These are phyloP conservation scores for Blepharisma japonicum DNA, from an alignment of 73 alveolate genomes.

Conservation along the genomic window DNA sequence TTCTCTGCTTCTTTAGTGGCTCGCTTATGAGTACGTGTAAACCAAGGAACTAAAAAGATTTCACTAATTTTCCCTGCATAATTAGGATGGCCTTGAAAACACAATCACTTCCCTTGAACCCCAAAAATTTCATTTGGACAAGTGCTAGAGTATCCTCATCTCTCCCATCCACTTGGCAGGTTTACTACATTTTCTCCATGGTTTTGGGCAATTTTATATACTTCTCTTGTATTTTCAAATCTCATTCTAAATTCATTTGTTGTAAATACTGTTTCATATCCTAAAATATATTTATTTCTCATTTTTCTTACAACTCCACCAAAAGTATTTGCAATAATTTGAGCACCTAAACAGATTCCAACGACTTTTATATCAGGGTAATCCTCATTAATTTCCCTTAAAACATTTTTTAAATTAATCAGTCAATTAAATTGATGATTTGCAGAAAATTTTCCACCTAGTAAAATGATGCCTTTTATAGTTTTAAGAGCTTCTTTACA, in stretches of 20 bases:
- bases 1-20: too few relatives aligned
- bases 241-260: not conserved
- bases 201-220: not conserved
- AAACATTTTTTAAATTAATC: not conserved
- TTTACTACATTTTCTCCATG: not conserved
- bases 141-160: not conserved
- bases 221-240: not conserved
- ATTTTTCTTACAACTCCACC: not conserved
- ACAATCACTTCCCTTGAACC: not conserved
- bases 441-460: not conserved
- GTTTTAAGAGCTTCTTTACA: not conserved
- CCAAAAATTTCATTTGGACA: not conserved
- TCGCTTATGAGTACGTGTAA: too few relatives aligned
- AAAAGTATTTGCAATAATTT: not conserved
- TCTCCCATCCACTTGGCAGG: not conserved
- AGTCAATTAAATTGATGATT: not conserved
- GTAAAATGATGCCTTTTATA: not conserved
- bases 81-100: conserved; percentile 12
- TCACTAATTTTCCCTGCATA: not conserved
- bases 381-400: not conserved
- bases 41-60: too few relatives aligned
- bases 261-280: not conserved
- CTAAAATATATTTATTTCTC: not conserved
- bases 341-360: conserved; percentile 10
- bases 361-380: not conserved